Evolutionary conservation across 78 protist species (phyloP).

Genomic region (Cavenderia fasciculata): DNA sequence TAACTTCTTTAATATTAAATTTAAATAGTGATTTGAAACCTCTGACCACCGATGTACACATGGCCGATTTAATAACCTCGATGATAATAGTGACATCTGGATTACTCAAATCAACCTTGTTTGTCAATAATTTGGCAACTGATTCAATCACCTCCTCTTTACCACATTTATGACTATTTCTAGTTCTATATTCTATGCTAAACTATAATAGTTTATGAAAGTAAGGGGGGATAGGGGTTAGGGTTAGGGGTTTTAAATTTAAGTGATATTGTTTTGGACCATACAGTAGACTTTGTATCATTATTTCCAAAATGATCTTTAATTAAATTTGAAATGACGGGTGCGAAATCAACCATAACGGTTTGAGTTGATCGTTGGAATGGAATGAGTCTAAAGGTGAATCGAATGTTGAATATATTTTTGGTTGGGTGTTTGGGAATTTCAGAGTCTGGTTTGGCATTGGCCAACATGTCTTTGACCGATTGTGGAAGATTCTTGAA

Average conservation of each 20-base stretch:
- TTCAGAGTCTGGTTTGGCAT: not conserved
- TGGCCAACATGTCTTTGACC: constrained; percentile 25
- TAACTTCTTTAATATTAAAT: constrained; percentile 28
- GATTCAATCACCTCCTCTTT: not conserved
- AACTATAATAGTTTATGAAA: not conserved
- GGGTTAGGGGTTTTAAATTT: not conserved
- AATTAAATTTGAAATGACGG: not conserved
- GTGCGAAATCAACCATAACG: constrained; percentile 16
- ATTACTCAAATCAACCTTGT: constrained; percentile 23
- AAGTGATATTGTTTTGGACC: not conserved
- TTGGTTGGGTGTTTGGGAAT: not conserved
- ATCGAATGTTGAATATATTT: not conserved
- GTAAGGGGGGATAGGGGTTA: too few relatives aligned
- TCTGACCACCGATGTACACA: not conserved
- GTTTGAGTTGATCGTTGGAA: constrained; percentile 9
- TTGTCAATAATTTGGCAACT: constrained; percentile 3
- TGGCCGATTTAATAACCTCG: constrained; percentile 27
- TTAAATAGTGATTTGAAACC: constrained; percentile 8
- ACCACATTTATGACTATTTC: constrained; percentile 9
- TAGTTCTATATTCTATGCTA: constrained; percentile 45
- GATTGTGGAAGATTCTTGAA: not conserved
- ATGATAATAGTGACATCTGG: constrained; percentile 21
- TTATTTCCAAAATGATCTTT: not conserved
- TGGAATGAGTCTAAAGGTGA: constrained; percentile 37
- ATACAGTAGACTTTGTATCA: constrained; percentile 1